phyloP scores from a whole-genome alignment of 345 rosid species.

The Heritiera littoralis region DNA sequence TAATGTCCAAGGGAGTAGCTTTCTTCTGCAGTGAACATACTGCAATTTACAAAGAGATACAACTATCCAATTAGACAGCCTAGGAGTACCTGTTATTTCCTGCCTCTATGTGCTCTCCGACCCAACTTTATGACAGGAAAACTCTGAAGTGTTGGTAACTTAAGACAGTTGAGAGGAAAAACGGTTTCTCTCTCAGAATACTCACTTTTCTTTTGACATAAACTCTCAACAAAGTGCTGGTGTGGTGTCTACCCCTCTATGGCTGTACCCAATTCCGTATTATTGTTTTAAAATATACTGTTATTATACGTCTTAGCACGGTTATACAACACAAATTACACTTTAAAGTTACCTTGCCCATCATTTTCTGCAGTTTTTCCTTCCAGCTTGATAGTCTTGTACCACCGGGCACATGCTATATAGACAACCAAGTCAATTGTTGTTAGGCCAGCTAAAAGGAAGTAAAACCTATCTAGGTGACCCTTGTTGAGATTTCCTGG shows the following conservation, averaged over 20 bases:
- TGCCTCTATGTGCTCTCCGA: conserved; percentile 18
- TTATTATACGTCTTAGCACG: conserved; percentile 16
- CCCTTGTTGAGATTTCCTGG: conserved; percentile 96
- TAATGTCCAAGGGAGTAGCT: conserved; percentile 21
- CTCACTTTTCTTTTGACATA: conserved; percentile 17
- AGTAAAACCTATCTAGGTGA: conserved; percentile 90
- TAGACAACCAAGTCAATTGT: conserved; percentile 62
- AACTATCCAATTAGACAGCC: conserved; percentile 12
- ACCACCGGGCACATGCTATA: conserved; percentile 83
- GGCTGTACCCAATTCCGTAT: not conserved
- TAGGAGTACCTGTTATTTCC: conserved; percentile 12
- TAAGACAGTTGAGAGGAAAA: conserved; percentile 15
- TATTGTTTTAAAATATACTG: conserved; percentile 34
- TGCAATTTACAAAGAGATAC: conserved; percentile 12
- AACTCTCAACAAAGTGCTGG: conserved; percentile 2
- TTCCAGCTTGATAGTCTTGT: conserved; percentile 70
- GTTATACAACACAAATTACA: conserved; percentile 33
- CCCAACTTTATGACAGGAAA: conserved; percentile 11
- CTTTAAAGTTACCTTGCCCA: conserved; percentile 38
- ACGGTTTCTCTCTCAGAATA: not conserved
- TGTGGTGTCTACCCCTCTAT: conserved; percentile 6
- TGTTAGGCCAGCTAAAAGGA: conserved; percentile 82
- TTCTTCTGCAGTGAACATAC: conserved; percentile 11
- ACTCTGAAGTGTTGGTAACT: conserved; percentile 16
- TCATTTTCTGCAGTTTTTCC: conserved; percentile 44